phyloP scores from a whole-genome alignment of 768 basidiomycete species.

The Leccinum sublutescens region DNA sequence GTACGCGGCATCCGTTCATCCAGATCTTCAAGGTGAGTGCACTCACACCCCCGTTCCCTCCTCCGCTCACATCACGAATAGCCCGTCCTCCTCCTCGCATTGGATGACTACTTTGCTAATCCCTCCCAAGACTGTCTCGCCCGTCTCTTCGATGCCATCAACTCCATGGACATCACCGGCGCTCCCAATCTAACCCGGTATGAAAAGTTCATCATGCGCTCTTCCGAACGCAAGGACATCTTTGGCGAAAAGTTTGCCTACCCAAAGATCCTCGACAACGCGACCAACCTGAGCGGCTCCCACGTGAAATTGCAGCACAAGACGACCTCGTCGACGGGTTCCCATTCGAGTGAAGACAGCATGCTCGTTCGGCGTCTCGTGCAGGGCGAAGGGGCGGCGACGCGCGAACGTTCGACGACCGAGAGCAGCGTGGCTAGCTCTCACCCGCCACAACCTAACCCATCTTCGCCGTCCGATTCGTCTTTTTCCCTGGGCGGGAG shows the following conservation, averaged over 20 bases:
- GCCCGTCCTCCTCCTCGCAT: constrained; percentile 90
- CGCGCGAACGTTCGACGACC: constrained; percentile 38
- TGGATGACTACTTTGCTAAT: constrained; percentile 90
- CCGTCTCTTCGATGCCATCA: constrained; percentile 89
- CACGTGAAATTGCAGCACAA: constrained; percentile 40
- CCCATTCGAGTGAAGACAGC: constrained; percentile 70
- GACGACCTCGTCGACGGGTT: constrained; percentile 55
- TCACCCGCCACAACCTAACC: constrained; percentile 30
- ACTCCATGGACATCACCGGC: constrained; percentile 82
- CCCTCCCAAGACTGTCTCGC: constrained; percentile 90
- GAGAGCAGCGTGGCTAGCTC: constrained; percentile 38
- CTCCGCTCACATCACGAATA: constrained; percentile 32
- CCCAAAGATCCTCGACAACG: constrained; percentile 20
- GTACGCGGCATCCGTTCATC: constrained; percentile 77
- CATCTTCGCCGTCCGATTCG: constrained; percentile 63
- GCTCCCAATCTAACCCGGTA: constrained; percentile 74
- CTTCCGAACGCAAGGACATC: constrained; percentile 88
- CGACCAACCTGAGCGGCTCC: neutral
- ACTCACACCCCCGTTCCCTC: neutral
- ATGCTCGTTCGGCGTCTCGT: constrained; percentile 43
- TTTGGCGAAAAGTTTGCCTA: constrained; percentile 79
- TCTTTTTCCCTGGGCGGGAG: constrained; percentile 79
- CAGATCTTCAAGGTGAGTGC: constrained; percentile 86
- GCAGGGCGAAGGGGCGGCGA: constrained; percentile 35
- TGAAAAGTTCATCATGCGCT: constrained; percentile 88